These are phyloP conservation scores for Xylariomycetidae sp. DNA, from an alignment of 2,329 filamentous ascomycete species.

Conservation along the genomic window DNA sequence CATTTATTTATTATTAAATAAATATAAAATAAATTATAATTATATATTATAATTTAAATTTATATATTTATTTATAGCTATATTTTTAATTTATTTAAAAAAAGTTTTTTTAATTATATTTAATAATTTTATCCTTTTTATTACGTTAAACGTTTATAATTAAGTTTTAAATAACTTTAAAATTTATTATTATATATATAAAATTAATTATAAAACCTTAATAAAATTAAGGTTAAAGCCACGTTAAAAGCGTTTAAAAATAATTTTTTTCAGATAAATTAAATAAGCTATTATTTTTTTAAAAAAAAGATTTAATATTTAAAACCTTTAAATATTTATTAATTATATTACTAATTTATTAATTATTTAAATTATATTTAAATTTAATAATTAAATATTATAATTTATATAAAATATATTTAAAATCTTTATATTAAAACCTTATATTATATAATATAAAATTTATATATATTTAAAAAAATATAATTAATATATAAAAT, in stretches of 20 bases:
- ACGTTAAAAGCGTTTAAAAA: conserved; percentile 7
- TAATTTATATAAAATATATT: too few species aligned
- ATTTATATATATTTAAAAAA: neutral
- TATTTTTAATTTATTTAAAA: conserved; percentile 11
- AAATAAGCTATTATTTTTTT: too few species aligned
- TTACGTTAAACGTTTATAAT: conserved; percentile 9
- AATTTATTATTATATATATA: conserved; percentile 12
- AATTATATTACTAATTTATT: neutral
- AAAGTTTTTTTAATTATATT: conserved; percentile 9
- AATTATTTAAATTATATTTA: neutral
- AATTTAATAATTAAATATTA: too few species aligned
- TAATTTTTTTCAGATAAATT: conserved; percentile 2
- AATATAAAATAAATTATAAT: conserved; percentile 9
- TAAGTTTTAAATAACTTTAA: conserved; percentile 11
- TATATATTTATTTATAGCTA: conserved; percentile 12
- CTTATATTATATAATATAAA: too few species aligned
- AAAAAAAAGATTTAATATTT: conserved; percentile 1
- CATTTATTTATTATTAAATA: conserved; percentile 11
- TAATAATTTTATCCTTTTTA: conserved; percentile 13
- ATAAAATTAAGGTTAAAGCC: conserved; percentile 11
- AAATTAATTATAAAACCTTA: conserved; percentile 7
- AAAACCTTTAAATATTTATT: neutral
- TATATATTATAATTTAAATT: conserved; percentile 10
- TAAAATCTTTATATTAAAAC: neutral
- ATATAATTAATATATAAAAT: neutral